These are phyloP conservation scores for Globisporangium cylindrosporum DNA, from an alignment of 352 stramenopile species.

Conservation along the genomic window DNA sequence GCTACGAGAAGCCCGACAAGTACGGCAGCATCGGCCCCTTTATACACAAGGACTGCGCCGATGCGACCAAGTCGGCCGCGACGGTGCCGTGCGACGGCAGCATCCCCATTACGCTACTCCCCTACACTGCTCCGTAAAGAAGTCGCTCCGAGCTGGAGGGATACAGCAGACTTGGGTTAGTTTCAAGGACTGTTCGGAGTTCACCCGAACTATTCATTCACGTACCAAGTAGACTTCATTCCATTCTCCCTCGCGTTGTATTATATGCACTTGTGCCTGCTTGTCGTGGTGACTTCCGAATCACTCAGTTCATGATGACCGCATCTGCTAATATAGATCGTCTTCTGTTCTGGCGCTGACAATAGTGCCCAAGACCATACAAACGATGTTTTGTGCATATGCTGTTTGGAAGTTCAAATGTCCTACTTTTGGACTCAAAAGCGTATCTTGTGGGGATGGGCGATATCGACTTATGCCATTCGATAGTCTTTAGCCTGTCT, in stretches of 20 bases:
- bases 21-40: constrained; percentile 9
- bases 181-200: too few species aligned
- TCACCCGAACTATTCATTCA: too few species aligned
- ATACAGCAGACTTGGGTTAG: too few species aligned
- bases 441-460: background rate
- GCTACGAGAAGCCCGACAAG: constrained; percentile 39
- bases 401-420: background rate
- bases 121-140: constrained; percentile 12
- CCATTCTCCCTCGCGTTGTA: too few species aligned
- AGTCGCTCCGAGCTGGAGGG: too few species aligned
- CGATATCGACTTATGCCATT: background rate
- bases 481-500: background rate
- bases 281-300: too few species aligned
- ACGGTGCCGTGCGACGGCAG: constrained; percentile 6
- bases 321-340: too few species aligned
- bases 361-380: too few species aligned
- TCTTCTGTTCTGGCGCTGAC: too few species aligned
- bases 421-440: background rate
- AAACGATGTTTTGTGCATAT: background rate
- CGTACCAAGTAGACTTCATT: too few species aligned
- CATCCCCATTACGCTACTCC: constrained; percentile 11
- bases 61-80: constrained; percentile 5
- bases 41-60: constrained; percentile 11
- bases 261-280: too few species aligned
- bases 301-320: too few species aligned